These are phyloP conservation scores for Kwoniella sp. DNA, from an alignment of 768 basidiomycete species.

Conservation along the genomic window DNA sequence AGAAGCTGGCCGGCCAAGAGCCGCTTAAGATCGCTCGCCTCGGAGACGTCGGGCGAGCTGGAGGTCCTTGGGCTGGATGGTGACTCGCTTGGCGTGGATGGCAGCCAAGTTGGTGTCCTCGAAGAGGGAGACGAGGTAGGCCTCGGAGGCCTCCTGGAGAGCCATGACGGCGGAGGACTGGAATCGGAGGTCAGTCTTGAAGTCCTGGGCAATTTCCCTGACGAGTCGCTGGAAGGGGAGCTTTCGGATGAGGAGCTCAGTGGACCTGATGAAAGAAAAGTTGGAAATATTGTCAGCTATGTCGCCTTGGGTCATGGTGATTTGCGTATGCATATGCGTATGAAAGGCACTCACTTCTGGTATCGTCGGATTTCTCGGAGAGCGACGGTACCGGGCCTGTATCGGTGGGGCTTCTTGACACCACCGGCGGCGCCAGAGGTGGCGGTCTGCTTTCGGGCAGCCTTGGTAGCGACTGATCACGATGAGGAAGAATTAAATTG, in stretches of 20 bases:
- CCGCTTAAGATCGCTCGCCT: conserved; percentile 51
- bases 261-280: conserved; percentile 56
- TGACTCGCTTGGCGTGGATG: conserved; percentile 65
- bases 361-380: conserved; percentile 69
- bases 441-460: conserved; percentile 54
- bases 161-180: conserved; percentile 63
- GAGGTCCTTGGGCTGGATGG: conserved; percentile 70
- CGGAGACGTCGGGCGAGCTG: conserved; percentile 56
- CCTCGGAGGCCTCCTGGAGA: conserved; percentile 64
- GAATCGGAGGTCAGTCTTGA: conserved; percentile 80
- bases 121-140: conserved; percentile 70
- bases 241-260: conserved; percentile 63
- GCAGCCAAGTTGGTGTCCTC: conserved; percentile 57
- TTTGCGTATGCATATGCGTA: background rate
- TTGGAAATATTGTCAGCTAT: conserved; percentile 1
- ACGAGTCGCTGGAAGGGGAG: conserved; percentile 71
- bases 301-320: background rate
- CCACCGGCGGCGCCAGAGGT: conserved; percentile 63
- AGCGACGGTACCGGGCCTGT: conserved; percentile 77
- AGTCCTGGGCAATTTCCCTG: conserved; percentile 79
- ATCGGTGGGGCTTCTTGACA: conserved; percentile 81
- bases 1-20: background rate
- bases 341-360: conserved; percentile 46
- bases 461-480: conserved; percentile 56
- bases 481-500: conserved; percentile 1